Conservation (phyloP, 768 basidiomycete genomes). For the Serendipita vermifera region DNA sequence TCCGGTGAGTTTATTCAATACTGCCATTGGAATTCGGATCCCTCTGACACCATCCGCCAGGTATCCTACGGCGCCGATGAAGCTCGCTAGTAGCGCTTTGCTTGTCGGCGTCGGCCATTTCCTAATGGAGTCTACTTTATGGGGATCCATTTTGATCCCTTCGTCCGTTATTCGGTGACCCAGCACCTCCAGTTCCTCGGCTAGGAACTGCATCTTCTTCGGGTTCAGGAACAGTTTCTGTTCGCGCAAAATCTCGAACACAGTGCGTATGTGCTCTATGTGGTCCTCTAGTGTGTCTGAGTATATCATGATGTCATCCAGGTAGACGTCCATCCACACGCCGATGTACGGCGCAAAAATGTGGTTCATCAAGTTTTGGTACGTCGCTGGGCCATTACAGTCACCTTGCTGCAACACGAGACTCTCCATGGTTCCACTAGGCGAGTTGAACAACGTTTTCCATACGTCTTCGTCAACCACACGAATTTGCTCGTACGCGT, state of each 20-base stretch:
- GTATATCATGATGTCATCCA: conserved; percentile 17
- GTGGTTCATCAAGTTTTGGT: conserved; percentile 15
- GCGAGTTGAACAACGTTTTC: conserved; percentile 15
- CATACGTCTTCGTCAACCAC: conserved; percentile 16
- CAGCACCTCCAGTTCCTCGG: background rate
- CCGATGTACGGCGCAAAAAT: conserved; percentile 17
- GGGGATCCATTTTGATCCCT: conserved; percentile 6
- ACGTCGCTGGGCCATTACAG: conserved; percentile 17
- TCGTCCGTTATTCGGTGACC: background rate
- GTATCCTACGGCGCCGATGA: conserved; percentile 3
- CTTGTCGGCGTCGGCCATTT: background rate
- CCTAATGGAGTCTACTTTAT: background rate
- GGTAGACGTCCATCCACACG: conserved; percentile 17
- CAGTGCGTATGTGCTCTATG: conserved; percentile 11
- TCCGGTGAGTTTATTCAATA: background rate
- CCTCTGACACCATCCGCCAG: background rate
- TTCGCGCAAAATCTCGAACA: conserved; percentile 13
- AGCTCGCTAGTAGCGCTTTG: background rate
- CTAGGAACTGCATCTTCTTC: conserved; percentile 14
- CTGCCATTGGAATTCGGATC: background rate
- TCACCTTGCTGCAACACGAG: conserved; percentile 18
- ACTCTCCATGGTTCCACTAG: conserved; percentile 16
- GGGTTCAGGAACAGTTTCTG: conserved; percentile 17
- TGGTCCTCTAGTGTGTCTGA: conserved; percentile 29
- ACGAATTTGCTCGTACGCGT: conserved; percentile 17